phyloP scores from a whole-genome alignment of 352 stramenopile species.

The Albugo candida region DNA sequence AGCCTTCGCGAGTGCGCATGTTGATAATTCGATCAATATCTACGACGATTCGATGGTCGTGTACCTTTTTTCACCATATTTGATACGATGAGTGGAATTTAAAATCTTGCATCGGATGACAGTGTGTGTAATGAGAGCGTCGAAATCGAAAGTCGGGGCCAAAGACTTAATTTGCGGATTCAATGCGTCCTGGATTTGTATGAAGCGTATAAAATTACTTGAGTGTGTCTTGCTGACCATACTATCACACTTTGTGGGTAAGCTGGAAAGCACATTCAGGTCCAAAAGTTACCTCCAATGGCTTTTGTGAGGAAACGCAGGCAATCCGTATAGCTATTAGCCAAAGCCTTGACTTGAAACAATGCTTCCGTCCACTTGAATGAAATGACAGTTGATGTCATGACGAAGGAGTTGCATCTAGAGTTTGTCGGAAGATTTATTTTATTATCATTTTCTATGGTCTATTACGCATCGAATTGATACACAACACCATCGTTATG shows the following conservation, averaged over 20 bases:
- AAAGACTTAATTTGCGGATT: conserved; percentile 39
- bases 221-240: background rate
- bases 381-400: conserved; percentile 71
- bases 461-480: conserved; percentile 44
- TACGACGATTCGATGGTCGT: conserved; percentile 72
- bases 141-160: conserved; percentile 47
- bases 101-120: conserved; percentile 38
- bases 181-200: conserved; percentile 33
- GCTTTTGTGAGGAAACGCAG: conserved; percentile 56
- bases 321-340: conserved; percentile 64
- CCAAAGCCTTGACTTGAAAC: conserved; percentile 56
- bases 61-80: conserved; percentile 75
- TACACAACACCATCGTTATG: conserved; percentile 72
- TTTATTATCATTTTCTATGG: too few species aligned
- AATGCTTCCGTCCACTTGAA: conserved; percentile 33
- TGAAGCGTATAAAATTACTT: conserved; percentile 18
- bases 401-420: conserved; percentile 77
- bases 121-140: conserved; percentile 35
- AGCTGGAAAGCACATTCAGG: conserved; percentile 29
- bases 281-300: conserved; percentile 40
- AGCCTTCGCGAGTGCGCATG: conserved; percentile 60
- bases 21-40: conserved; percentile 67
- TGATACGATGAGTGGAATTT: conserved; percentile 53
- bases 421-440: conserved; percentile 68
- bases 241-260: conserved; percentile 1